phyloP scores from a whole-genome alignment of 352 stramenopile species.

The Blastocystis sp. region DNA sequence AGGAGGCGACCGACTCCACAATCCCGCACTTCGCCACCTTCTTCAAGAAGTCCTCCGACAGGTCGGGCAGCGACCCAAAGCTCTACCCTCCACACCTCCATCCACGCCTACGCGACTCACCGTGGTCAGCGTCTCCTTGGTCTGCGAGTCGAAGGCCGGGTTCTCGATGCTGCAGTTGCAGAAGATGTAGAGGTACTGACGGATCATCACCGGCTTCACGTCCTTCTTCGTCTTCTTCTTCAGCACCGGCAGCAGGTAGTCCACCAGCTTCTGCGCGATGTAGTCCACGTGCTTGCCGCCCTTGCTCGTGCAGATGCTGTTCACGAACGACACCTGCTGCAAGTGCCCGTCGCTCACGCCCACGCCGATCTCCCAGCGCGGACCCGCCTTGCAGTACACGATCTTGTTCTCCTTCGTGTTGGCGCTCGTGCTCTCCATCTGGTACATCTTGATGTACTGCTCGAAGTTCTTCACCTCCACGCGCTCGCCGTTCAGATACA shows the following conservation, averaged over 20 bases:
- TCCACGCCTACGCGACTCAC: conserved; percentile 71
- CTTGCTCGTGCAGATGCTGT: conserved; percentile 91
- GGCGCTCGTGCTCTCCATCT: conserved; percentile 49
- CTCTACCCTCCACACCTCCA: conserved; percentile 58
- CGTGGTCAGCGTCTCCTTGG: conserved; percentile 93
- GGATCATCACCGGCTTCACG: conserved; percentile 88
- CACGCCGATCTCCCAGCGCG: conserved; percentile 89
- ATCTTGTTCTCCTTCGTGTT: conserved; percentile 89
- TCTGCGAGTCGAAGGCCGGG: conserved; percentile 94
- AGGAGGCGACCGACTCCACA: conserved; percentile 84
- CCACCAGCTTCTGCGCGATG: conserved; percentile 84
- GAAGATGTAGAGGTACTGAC: conserved; percentile 91
- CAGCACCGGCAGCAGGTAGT: conserved; percentile 83
- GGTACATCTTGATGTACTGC: conserved; percentile 88
- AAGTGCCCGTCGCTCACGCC: conserved; percentile 86
- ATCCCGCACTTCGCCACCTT: conserved; percentile 77
- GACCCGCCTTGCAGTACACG: conserved; percentile 80
- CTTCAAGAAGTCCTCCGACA: conserved; percentile 75
- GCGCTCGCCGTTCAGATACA: conserved; percentile 89
- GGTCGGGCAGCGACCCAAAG: conserved; percentile 82
- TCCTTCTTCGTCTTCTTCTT: conserved; percentile 87
- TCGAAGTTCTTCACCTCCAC: conserved; percentile 87
- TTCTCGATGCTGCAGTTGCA: conserved; percentile 94
- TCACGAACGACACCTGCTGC: conserved; percentile 94
- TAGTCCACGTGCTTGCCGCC: conserved; percentile 92